Evolutionary conservation across 2,329 filamentous ascomycete species (phyloP).

Genomic region (Colletotrichum truncatum): DNA sequence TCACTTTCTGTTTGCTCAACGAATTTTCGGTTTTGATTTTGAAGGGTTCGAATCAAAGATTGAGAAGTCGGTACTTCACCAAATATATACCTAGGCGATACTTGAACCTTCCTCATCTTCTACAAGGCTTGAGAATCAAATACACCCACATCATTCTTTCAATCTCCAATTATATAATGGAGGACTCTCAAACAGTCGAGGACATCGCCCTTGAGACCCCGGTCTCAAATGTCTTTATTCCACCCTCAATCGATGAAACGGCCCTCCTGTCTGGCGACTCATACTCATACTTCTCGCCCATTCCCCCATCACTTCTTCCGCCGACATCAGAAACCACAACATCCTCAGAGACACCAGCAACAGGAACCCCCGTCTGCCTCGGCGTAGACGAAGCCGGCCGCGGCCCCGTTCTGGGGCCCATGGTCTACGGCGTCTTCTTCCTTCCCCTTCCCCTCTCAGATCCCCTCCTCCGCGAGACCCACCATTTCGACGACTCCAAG

Average conservation of each 20-base stretch:
- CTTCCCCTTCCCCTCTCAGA: slow-evolving; percentile 78
- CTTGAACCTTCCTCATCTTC: neutral
- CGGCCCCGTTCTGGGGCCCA: slow-evolving; percentile 88
- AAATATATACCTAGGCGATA: neutral
- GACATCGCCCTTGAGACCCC: slow-evolving; percentile 44
- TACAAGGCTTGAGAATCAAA: neutral
- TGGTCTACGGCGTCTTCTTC: slow-evolving; percentile 78
- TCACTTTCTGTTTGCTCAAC: neutral
- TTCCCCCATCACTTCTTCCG: slow-evolving; percentile 69
- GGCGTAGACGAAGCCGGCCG: slow-evolving; percentile 95
- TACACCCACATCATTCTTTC: neutral
- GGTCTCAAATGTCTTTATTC: slow-evolving; percentile 60
- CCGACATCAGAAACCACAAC: slow-evolving; percentile 34
- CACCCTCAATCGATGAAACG: slow-evolving; percentile 71
- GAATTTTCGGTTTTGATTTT: neutral
- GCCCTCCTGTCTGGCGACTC: slow-evolving; percentile 71
- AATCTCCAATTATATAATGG: slow-evolving; percentile 40
- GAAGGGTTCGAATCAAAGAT: neutral
- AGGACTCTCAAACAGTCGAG: slow-evolving; percentile 50
- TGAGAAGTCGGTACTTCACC: neutral
- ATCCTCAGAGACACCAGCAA: slow-evolving; percentile 37
- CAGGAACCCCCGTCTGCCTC: slow-evolving; percentile 67
- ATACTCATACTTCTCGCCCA: slow-evolving; percentile 76
- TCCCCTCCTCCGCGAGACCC: slow-evolving; percentile 77
- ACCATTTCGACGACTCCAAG: slow-evolving; percentile 96